These are phyloP conservation scores for Trichoderma sp. DNA, from an alignment of 2,329 filamentous ascomycete species.

Conservation along the genomic window DNA sequence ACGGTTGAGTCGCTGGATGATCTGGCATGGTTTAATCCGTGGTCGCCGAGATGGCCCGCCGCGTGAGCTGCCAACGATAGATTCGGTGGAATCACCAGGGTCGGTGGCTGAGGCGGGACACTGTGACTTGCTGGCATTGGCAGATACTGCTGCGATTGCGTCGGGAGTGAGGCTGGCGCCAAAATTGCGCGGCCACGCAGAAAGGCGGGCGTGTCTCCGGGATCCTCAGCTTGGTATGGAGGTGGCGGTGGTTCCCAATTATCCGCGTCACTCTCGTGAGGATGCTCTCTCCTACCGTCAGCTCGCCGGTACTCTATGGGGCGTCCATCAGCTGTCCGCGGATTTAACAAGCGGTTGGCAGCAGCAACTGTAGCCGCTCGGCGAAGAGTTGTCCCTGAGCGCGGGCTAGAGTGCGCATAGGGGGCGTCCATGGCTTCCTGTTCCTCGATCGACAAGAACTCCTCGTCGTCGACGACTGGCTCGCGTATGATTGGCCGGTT, in stretches of 20 bases:
- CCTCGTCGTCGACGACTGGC: slow-evolving; percentile 37
- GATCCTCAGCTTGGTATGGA: slow-evolving; percentile 68
- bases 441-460: slow-evolving; percentile 50
- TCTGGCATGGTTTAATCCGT: slow-evolving; percentile 32
- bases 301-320: slow-evolving; percentile 63
- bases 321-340: slow-evolving; percentile 51
- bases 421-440: slow-evolving; percentile 66
- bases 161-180: slow-evolving; percentile 17
- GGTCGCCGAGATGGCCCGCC: not conserved
- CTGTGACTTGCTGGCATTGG: not conserved
- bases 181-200: slow-evolving; percentile 49
- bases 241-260: slow-evolving; percentile 86
- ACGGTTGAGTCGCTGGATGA: slow-evolving; percentile 37
- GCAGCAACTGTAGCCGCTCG: slow-evolving; percentile 76
- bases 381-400: slow-evolving; percentile 66
- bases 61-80: not conserved
- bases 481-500: slow-evolving; percentile 22
- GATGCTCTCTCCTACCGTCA: slow-evolving; percentile 68
- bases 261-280: slow-evolving; percentile 83
- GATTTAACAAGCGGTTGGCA: slow-evolving; percentile 65
- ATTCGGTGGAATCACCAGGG: not conserved
- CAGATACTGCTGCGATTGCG: not conserved
- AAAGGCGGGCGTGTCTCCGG: slow-evolving; percentile 54
- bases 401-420: slow-evolving; percentile 69
- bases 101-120: not conserved